Base-by-base conservation (phyloP, 371 early-diverging fungal genomes). In the Mortierella polycephala region DNA sequence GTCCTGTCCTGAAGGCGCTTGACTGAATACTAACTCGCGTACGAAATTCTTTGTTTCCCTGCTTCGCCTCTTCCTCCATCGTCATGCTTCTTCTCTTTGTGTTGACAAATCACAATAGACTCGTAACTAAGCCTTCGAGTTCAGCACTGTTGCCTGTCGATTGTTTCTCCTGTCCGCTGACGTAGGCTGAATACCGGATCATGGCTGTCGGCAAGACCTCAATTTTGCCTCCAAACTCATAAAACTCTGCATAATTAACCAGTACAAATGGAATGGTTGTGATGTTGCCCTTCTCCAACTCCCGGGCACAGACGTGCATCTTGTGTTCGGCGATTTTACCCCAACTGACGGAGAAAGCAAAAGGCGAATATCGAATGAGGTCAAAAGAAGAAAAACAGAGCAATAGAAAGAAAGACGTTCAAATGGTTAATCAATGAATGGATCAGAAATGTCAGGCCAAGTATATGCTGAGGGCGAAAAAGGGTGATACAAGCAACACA, bases 71-170 rank as follows among this genome's bases (percentile, higher is more conserved):
- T 30, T 30, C 30, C 2, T 30, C 30, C 30, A 2, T 30, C 30
- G 30, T 30, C 30, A 30, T 30, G 30, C 30, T 30, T 30, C 30
- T 30, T 30, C 30, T 4, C 4, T 30, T 30, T 30, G 30, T 30
- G 30, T 30, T 30, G 30, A 30, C 30, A 30, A 30, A 30, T 56
- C 49, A 77, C 51, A 77, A 40, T 23, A 77, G 50, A 20, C 68
- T 65, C 4, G 71, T 77, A 4, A 77, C 72, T 1, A 77, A 23
- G 13, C 77, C 77, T 21, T 77, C 77, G 41, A 77, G 77, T 30
- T 77, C 77, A 7, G 77, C 77, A 50, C 77, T 77, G 72, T 77
- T 77, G 51, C 72, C 77, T n/a, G 71, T 77, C 16, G 53, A 41
- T 20, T 53, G 16, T 7, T 20, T 52, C 41, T 68, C 72, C 8